Base-by-base conservation (phyloP, 345 rosid genomes). In the Carallia pectinifolia region DNA sequence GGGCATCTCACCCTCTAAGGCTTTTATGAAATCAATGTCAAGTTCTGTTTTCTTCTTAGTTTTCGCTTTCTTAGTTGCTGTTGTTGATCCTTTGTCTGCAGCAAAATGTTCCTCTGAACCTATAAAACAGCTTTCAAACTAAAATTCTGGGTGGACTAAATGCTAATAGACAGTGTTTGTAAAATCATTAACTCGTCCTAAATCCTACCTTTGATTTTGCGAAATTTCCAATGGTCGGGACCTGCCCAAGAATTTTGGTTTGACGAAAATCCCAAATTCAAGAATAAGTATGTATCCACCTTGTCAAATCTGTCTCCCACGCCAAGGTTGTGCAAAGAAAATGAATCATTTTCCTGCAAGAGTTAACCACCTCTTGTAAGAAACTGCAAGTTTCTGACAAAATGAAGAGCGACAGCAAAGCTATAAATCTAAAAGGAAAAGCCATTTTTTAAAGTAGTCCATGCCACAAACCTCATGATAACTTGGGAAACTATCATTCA, bases 181-280 rank as follows among this genome's bases (percentile, higher is more conserved):
- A 53, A 62, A 6, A 74, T 52, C 34, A 58, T 33, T 65, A 17
- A 55, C 30, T 40, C 48, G 59, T 64, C 75, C 55, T 39, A 71
- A 58, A 38, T 30, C 61, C 56, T 75, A 91, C 95, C 90, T 88
- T 89, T 87, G 68, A 82, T 73, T 84, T 88, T 94, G 52, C 69
- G 85, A 74, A 81, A 94, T 77, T 94, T 91, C 97, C 98, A 93
- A 72, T 91, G 96, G 74, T 90, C 98, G 76, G 98, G 98, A 80
- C 98, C 98, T 10, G 98, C 98, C 98, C 98, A 94, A 61, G 88
- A 88, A 85, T 94, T 94, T 79, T 83, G 95, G 78, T 88, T 92
- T 29, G 85, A 81, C 50, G 81, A 59, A 52, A 85, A 81, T 74
- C 98, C 98, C 83, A 88, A 82, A 61, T 85, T 86, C 52, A 83